Base-by-base conservation (phyloP, 148 eudicot genomes). In the Silene conica region DNA sequence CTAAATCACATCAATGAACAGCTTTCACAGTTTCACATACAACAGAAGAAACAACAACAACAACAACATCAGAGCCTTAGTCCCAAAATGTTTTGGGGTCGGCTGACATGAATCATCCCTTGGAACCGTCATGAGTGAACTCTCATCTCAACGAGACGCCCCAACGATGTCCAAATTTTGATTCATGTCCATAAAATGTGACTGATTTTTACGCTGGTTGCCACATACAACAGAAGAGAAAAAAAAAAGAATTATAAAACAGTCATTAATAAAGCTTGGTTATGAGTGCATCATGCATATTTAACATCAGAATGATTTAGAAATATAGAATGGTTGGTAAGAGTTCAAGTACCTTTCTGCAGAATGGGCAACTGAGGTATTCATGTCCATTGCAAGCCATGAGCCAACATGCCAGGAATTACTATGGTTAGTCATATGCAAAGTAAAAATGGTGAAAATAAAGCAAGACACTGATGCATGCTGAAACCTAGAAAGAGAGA, bases 301-400 rank as follows among this genome's bases (percentile, higher is more conserved):
- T 25, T 1, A 26, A 63, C 7, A 26, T 63, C 28, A 63, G 20
- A 63, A 65, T 65, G 57, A 14, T 20, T 21, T 13, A 38, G 55
- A 12, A 7, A 50, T 50, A 13, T 13, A 23, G 22, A 23, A 10
- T 22, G 63, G 13, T 19, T 4, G 34, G 48, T 8, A 19, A 46
- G 76, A 81, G 43, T 80, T 56, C 50, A 25, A 4, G 80, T 90
- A 95, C 97, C 97, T 95, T 95, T 73, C 96, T 87, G 80, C 98
- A 95, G 77, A 95, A 95, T 54, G 98, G 98, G 80, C 98, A 95
- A 87, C 98, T 95, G 89, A 74, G 74, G 73, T 57, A 74, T 75
- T 67, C 79, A 74, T 7, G 62, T 19, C 52, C 23, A 15, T 65
- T 14, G 56, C 54, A 71, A 67, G 76, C 73, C 79, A 76, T 8